Percentiles rank a stretch among this genome's conserved stretches.
phyloP scores from a whole-genome alignment of 306 rosid species.

The Quillaja saponaria region DNA sequence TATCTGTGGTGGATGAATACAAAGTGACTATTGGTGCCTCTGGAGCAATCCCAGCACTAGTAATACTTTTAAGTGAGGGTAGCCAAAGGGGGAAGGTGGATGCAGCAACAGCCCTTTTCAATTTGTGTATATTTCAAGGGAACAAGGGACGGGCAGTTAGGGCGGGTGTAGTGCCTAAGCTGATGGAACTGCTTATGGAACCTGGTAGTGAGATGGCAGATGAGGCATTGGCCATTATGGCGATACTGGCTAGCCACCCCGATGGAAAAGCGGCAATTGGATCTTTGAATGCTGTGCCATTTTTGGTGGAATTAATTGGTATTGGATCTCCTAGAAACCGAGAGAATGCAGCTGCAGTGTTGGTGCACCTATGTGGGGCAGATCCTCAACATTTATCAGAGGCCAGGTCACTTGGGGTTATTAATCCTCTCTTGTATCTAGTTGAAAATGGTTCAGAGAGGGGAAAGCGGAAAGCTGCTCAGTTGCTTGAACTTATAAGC shows the following conservation, averaged over 20 bases:
- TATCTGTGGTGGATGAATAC: slow-evolving; percentile 61
- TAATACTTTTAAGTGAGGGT: slow-evolving; percentile 67
- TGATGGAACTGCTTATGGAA: slow-evolving; percentile 67
- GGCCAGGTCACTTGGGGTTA: slow-evolving; percentile 56
- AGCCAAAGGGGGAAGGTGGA: slow-evolving; percentile 77
- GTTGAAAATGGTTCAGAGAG: slow-evolving; percentile 70
- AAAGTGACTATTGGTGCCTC: slow-evolving; percentile 63
- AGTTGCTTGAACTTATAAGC: slow-evolving; percentile 65
- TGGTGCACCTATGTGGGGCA: slow-evolving; percentile 66
- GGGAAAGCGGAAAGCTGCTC: slow-evolving; percentile 72
- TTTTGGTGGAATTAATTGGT: slow-evolving; percentile 58
- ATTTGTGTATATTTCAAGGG: slow-evolving; percentile 68
- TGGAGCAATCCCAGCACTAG: slow-evolving; percentile 81
- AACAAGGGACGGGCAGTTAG: slow-evolving; percentile 82
- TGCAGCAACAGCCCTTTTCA: slow-evolving; percentile 80
- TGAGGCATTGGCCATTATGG: slow-evolving; percentile 74
- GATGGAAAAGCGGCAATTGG: slow-evolving; percentile 73
- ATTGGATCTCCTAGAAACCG: slow-evolving; percentile 66
- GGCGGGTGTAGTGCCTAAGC: slow-evolving; percentile 73
- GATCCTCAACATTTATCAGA: slow-evolving; percentile 48
- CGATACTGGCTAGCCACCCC: slow-evolving; percentile 62
- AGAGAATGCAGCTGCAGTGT: slow-evolving; percentile 86
- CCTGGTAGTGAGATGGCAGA: slow-evolving; percentile 76
- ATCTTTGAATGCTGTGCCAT: slow-evolving; percentile 53
- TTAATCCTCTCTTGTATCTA: slow-evolving; percentile 51